Evolutionary conservation across 1,284 basidiomycete genomes (phyloP), one percentile per base, ranked within the genome.

Genomic region (Ceratorhiza oryzae-sativae): DNA sequence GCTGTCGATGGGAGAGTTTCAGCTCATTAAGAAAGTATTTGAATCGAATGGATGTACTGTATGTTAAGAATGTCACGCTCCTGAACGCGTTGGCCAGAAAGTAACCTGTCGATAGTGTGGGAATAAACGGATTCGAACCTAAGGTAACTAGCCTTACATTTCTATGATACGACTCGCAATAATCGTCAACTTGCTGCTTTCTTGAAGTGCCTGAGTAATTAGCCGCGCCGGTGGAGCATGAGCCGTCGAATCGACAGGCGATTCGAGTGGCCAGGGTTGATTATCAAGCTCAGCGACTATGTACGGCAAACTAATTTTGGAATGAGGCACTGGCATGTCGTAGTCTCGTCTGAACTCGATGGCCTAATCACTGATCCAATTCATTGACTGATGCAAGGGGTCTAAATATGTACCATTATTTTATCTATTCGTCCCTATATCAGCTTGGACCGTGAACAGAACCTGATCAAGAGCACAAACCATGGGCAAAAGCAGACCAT

Each of bases 121-220:
- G n/a, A n/a, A n/a, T n/a, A n/a, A n/a, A n/a, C n/a, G n/a, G n/a
- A n/a, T n/a, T n/a, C n/a, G n/a, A n/a, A n/a, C n/a, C n/a, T n/a
- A n/a, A n/a, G n/a, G n/a, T n/a, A n/a, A n/a, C 34, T 8, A 9
- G 18, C n/a, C 27, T 32, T 81, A 51, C 49, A 88, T 87, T 89
- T 87, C 85, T 82, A 87, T 85, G 63, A 89, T 86, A 46, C 82
- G 78, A 74, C 86, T 79, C 1, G 85, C 84, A 62, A 89, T 87
- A 72, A 83, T 76, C 75, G 88, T 80, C 34, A 89, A 78, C 74
- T 86, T 82, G 70, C 86, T 86, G 0, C 83, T 85, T 15, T 84
- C 83, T 3, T 81, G 80, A 75, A 89, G 88, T 1, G 84, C 84
- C 18, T 12, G 15, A 62, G 82, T 84, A 8, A 85, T 83, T 9